Conservation (phyloP, 2,329 filamentous ascomycete species). For the Cladobotryum mycophilum region DNA sequence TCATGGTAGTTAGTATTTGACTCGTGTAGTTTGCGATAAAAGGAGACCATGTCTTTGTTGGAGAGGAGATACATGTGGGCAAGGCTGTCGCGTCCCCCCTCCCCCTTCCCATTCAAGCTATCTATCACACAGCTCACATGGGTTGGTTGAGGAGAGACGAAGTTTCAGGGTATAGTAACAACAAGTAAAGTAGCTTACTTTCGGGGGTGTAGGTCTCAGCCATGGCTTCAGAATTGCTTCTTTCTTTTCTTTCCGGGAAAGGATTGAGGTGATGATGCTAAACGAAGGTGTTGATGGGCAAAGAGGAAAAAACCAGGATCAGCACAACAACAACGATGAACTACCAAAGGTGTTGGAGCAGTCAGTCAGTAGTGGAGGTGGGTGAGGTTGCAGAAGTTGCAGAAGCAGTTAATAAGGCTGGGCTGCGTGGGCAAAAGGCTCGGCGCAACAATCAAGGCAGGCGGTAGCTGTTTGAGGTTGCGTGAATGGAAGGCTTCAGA, state of each 20-base stretch:
- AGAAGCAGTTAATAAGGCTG: conserved; percentile 6
- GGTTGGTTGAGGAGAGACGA: not conserved
- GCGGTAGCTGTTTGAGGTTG: not conserved
- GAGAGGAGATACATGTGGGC: not conserved
- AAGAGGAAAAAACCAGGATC: no score
- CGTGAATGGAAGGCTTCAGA: conserved; percentile 35
- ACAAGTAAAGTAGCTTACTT: conserved; percentile 23
- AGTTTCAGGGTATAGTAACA: no score
- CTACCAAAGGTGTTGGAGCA: not conserved
- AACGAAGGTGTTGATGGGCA: no score
- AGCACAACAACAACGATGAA: no score
- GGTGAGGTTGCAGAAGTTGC: not conserved
- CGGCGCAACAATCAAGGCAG: conserved; percentile 5
- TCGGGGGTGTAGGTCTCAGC: conserved; percentile 30
- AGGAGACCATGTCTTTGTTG: not conserved
- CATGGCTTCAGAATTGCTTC: conserved; percentile 15
- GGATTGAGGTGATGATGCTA: conserved; percentile 5
- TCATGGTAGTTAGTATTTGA: not conserved
- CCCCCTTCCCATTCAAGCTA: not conserved
- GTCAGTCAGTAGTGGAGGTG: not conserved
- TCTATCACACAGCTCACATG: not conserved
- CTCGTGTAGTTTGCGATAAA: not conserved
- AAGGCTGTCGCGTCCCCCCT: not conserved
- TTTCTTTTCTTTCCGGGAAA: not conserved
- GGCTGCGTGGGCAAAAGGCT: conserved; percentile 1